Evolutionary conservation across 2,329 filamentous ascomycete genomes (phyloP), one percentile per base, ranked within the genome.

Genomic region (Trichoderma semiorbis): DNA sequence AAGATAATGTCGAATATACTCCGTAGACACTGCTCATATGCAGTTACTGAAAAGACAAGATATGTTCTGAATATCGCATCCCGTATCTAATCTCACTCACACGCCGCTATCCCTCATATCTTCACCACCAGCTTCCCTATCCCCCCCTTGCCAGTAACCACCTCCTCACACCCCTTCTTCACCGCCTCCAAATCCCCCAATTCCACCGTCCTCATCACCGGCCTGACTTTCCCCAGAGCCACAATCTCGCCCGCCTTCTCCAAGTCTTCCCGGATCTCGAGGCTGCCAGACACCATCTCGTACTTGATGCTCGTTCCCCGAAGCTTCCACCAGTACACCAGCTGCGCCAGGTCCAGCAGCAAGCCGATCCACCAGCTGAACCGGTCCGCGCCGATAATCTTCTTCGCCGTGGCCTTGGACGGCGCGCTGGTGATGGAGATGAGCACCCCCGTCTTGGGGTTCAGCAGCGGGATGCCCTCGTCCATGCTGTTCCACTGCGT

Each of bases 231-330:
- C 0, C 82, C 83, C 12, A 75, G 76, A 0, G 83, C 84, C 57
- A 86, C 75, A 28, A 83, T 76, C 68, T 82, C 81, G 0, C 81
- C 82, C 1, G 81, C 78, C 68, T 73, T 77, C 72, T 86, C 84
- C 67, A 86, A 70, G 43, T 85, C 84, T 74, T 83, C 81, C 3
- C 81, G 75, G 18, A 76, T 76, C 2, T 81, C 79, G 0, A 80
- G 78, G 24, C 86, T 77, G 0, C 84, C 84, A 5, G 86, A 87
- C 34, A 86, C 75, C 43, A 86, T 83, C 12, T 81, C 80, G 61
- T 85, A 82, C 73, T 80, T 78, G 57, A 86, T 81, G 3, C 78
- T 78, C 11, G 85, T 87, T 4, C 86, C 84, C 14, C 81, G 75
- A 3, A 85, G 75, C 76, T 81, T 79, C 76, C 83, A 84, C 28